phyloP scores from a whole-genome alignment of 2,329 filamentous ascomycete species.

The Coniochaeta sp. region DNA sequence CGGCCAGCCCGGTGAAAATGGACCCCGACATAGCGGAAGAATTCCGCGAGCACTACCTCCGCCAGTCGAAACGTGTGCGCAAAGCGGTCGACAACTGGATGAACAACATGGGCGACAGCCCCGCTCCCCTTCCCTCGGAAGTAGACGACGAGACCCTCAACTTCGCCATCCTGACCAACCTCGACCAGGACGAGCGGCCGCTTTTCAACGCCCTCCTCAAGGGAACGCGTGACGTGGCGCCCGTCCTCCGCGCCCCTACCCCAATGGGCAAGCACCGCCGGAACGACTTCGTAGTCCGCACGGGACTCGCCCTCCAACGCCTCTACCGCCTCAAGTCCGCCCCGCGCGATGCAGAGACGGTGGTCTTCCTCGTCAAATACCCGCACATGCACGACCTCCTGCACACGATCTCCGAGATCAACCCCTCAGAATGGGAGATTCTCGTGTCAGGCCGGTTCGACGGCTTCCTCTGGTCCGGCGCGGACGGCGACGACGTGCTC shows the following conservation, averaged over 20 bases:
- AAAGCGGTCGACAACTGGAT: conserved; percentile 90
- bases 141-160: conserved; percentile 90
- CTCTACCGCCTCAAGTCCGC: conserved; percentile 68
- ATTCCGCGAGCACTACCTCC: conserved; percentile 85
- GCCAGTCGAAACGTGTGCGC: conserved; percentile 87
- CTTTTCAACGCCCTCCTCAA: conserved; percentile 76
- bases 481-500: conserved; percentile 49
- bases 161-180: conserved; percentile 87
- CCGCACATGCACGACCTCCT: conserved; percentile 77
- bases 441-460: conserved; percentile 90
- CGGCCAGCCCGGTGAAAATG: conserved; percentile 62
- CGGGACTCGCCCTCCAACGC: conserved; percentile 72
- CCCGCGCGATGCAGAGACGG: conserved; percentile 80
- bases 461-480: conserved; percentile 90
- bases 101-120: conserved; percentile 66
- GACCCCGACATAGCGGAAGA: conserved; percentile 93
- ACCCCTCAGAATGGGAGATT: conserved; percentile 92
- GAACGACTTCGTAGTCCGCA: conserved; percentile 69
- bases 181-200: conserved; percentile 67
- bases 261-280: conserved; percentile 59
- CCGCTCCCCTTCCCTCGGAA: conserved; percentile 72
- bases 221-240: conserved; percentile 50
- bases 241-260: conserved; percentile 58
- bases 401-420: conserved; percentile 80
- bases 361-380: conserved; percentile 80